A percentile compares a stretch with the other conserved stretches of the same genome.
These are phyloP conservation scores for Pseudonitzschia multiseries DNA, from an alignment of 108 stramenopile genomes.

Conservation along the genomic window DNA sequence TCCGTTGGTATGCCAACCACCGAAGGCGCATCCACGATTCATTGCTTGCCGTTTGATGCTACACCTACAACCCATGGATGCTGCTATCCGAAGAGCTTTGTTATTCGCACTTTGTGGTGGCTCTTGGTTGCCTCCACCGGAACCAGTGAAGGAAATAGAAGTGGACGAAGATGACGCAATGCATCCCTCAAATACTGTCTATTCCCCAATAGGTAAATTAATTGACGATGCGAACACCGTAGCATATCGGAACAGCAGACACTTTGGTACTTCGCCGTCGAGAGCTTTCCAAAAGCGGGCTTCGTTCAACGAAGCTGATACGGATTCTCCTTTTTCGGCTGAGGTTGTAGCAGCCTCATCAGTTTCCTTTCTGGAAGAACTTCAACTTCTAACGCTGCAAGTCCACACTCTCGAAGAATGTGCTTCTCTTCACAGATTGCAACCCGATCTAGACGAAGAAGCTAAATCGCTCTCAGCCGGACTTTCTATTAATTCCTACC, in stretches of 20 bases:
- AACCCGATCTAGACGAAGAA: conserved; percentile 81
- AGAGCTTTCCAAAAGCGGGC: conserved; percentile 25
- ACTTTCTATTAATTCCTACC: conserved; percentile 77
- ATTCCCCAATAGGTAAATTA: conserved; percentile 4
- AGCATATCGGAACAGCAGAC: conserved; percentile 31
- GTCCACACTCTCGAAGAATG: conserved; percentile 88
- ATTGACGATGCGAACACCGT: conserved; percentile 37
- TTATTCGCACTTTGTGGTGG: conserved; percentile 82
- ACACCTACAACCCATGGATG: conserved; percentile 77
- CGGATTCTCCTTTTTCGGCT: conserved; percentile 58
- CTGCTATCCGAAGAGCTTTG: conserved; percentile 83
- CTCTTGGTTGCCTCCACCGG: conserved; percentile 80
- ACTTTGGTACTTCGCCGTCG: conserved; percentile 22
- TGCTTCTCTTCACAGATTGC: conserved; percentile 60
- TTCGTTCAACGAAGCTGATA: conserved; percentile 28
- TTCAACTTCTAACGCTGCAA: conserved; percentile 87
- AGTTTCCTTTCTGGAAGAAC: conserved; percentile 83
- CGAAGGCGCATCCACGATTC: conserved; percentile 83
- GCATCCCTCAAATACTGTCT: background rate
- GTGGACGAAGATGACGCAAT: conserved; percentile 37
- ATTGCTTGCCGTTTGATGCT: conserved; percentile 75
- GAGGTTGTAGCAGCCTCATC: conserved; percentile 72
- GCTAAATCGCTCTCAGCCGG: conserved; percentile 67
- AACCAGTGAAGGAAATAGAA: conserved; percentile 39
- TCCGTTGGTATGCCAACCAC: conserved; percentile 79